Evolutionary conservation across 2,329 filamentous ascomycete species (phyloP).

Genomic region (Bipolaris oryzae): DNA sequence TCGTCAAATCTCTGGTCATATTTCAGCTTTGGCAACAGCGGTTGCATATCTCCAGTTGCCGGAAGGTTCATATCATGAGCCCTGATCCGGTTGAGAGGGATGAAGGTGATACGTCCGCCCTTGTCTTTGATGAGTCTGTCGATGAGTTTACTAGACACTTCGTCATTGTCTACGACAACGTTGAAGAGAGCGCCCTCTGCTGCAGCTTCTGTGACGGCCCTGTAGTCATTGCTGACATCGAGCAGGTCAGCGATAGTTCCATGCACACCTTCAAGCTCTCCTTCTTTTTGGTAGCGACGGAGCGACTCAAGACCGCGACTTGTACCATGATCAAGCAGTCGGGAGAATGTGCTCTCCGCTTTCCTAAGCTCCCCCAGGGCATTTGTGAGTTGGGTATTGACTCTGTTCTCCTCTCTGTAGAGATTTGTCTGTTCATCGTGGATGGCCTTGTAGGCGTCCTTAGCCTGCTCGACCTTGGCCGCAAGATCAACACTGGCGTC

Average conservation of each 20-base stretch:
- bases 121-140: constrained; percentile 79
- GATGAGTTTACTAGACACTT: constrained; percentile 81
- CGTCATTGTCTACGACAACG: constrained; percentile 91
- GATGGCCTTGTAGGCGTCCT: constrained; percentile 77
- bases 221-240: constrained; percentile 81
- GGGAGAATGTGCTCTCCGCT: constrained; percentile 76
- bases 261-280: constrained; percentile 83
- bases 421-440: constrained; percentile 87
- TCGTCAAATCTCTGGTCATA: constrained; percentile 79
- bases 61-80: constrained; percentile 77
- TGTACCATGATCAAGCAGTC: constrained; percentile 89
- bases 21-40: constrained; percentile 81
- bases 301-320: constrained; percentile 86
- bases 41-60: constrained; percentile 83
- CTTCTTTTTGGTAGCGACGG: constrained; percentile 77
- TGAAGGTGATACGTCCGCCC: constrained; percentile 89
- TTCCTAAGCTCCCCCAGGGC: constrained; percentile 77
- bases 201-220: constrained; percentile 88
- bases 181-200: constrained; percentile 93
- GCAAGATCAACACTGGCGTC: constrained; percentile 74
- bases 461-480: constrained; percentile 75
- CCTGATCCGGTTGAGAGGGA: constrained; percentile 84
- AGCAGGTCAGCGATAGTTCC: constrained; percentile 94
- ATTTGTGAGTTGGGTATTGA: constrained; percentile 77
- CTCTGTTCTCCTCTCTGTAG: constrained; percentile 85